Base-by-base conservation (phyloP, 192 early-diverging fungal species). In the Backusella macrospora region DNA sequence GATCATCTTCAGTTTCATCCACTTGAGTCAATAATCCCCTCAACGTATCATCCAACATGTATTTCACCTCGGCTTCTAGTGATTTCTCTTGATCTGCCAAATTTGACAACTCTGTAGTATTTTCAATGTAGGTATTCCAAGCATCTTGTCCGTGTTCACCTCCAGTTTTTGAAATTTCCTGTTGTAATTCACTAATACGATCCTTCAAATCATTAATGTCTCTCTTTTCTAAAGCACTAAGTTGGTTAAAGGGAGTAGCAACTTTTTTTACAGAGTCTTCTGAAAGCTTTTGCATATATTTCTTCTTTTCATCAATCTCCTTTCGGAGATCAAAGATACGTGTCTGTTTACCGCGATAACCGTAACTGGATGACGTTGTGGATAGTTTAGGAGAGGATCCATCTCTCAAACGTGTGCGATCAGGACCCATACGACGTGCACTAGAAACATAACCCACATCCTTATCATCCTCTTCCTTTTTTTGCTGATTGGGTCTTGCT, bases 11-110 rank as follows among this genome's bases (percentile, higher is more conserved):
- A 4, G 79, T 77, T 37, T 85, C 83, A 45, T 82, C 80, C 4
- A 84, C 81, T 23, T 80, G 82, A 59, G 42, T n/a, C 23, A 86
- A 62, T 12, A 86, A 68, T 7, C 71, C 68, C 7, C 79, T 73
- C 14, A 89, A 64, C 0, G 75, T 64, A 46, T 78, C 70, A 16
- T 82, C 70, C 1, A 89, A 46, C 45, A 78, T 73, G 46, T 77
- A 72, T 12, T 74, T 43, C 6, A 86, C 44, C 55, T 89, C 86
- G 16, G 74, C 65, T 29, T 83, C 82, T 67, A 89, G 73, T 62
- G 83, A 77, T 40, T 79, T 79, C 13, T 84, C 77, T 63, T 87
- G 80, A 37, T 87, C 85, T 5, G 82, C 77, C 9, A 89, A 62
- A 67, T 76, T 73, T 5, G 76, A 74, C 23, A 88, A 68, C 47